Evolutionary conservation across 179 eudicot species (phyloP).

Genomic region (Sideroxylon spinosum): DNA sequence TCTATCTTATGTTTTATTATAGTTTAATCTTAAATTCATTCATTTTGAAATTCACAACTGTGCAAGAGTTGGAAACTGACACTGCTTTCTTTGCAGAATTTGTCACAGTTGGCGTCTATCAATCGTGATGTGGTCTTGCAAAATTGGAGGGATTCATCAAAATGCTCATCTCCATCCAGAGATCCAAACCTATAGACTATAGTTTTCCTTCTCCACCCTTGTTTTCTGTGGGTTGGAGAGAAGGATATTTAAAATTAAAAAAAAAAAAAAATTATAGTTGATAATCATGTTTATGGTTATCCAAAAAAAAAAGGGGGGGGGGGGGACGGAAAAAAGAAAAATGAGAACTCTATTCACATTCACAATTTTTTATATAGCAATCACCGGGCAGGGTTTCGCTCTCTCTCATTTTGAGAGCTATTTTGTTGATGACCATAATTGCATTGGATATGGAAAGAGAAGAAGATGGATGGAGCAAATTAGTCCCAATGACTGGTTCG

Average conservation of each 20-base stretch:
- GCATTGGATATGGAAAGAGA: neutral
- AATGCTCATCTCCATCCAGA: conserved; percentile 33
- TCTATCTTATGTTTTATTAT: too few relatives aligned
- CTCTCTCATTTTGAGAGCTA: neutral
- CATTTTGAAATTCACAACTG: too few relatives aligned
- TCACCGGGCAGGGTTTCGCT: too few relatives aligned
- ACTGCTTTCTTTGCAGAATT: conserved; percentile 39
- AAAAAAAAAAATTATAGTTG: too few relatives aligned
- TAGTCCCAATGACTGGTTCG: too few relatives aligned
- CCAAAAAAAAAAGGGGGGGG: too few relatives aligned
- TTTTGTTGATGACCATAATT: neutral
- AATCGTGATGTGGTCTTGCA: conserved; percentile 60
- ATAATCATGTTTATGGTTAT: too few relatives aligned
- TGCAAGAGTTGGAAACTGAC: neutral
- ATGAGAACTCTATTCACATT: neutral
- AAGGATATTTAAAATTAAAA: too few relatives aligned
- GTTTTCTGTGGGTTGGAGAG: neutral
- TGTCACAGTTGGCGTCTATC: conserved; percentile 63
- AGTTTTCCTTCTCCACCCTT: neutral
- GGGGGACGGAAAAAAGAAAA: neutral
- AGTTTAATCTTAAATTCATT: too few relatives aligned
- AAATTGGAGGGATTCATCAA: conserved; percentile 38
- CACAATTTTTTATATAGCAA: neutral
- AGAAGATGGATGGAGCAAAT: neutral
- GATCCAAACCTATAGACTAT: conserved; percentile 17